Percentiles rank a stretch among this genome's conserved stretches.
These are phyloP conservation scores for Sclerotinia nivalis DNA, from an alignment of 2,329 filamentous ascomycete species.

Conservation along the genomic window DNA sequence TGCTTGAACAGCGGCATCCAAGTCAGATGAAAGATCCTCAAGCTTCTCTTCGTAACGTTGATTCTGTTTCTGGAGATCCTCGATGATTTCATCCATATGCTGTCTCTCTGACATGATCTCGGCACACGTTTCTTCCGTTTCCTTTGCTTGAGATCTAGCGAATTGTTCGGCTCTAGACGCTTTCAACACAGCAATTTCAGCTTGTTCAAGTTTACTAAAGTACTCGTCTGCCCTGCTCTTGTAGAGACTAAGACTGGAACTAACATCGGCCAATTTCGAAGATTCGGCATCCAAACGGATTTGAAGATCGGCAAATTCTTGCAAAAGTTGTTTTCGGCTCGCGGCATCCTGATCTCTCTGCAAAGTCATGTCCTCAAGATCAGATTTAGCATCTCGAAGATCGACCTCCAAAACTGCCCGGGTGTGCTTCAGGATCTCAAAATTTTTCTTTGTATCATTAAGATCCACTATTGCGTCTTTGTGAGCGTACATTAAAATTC, in stretches of 20 bases:
- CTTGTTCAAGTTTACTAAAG: constrained; percentile 94
- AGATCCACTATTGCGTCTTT: constrained; percentile 84
- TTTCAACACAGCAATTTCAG: constrained; percentile 92
- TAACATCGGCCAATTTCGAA: constrained; percentile 80
- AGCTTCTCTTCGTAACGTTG: constrained; percentile 88
- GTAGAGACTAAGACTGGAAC: constrained; percentile 82
- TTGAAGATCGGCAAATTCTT: constrained; percentile 91
- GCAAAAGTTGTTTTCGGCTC: constrained; percentile 83
- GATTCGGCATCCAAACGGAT: constrained; percentile 88
- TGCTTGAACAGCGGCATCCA: constrained; percentile 79
- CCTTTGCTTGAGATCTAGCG: constrained; percentile 82
- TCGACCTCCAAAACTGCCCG: constrained; percentile 82
- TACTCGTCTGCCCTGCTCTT: constrained; percentile 93
- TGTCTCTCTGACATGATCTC: constrained; percentile 90
- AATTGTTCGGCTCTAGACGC: constrained; percentile 91
- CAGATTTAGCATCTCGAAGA: constrained; percentile 78
- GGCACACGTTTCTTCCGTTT: constrained; percentile 88
- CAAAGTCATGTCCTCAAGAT: constrained; percentile 76
- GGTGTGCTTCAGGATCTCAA: constrained; percentile 82
- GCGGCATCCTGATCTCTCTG: constrained; percentile 83
- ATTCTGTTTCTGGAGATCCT: constrained; percentile 86
- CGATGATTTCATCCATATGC: constrained; percentile 82
- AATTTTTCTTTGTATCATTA: constrained; percentile 80
- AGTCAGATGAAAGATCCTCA: constrained; percentile 87
- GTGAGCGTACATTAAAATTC: constrained; percentile 78